Conservation (phyloP, 495 filamentous ascomycete species). For the Penicillium herquei region DNA sequence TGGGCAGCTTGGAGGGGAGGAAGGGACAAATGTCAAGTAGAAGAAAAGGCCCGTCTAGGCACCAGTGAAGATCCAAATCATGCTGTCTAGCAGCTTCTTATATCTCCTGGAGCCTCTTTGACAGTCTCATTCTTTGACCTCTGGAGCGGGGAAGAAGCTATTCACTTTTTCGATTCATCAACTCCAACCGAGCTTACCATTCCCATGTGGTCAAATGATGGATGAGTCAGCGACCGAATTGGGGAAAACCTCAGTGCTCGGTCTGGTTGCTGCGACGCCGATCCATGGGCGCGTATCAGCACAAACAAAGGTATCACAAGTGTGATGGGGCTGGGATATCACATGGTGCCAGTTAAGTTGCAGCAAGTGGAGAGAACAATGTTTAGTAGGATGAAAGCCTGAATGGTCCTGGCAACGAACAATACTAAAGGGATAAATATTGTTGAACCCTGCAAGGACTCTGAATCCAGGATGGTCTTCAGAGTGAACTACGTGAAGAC, state of each 20-base stretch:
- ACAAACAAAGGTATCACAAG: not conserved
- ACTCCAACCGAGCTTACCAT: not conserved
- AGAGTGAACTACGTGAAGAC: no score
- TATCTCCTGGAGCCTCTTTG: not conserved
- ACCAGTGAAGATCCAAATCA: not conserved
- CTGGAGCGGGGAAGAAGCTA: not conserved
- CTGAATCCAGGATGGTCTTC: no score
- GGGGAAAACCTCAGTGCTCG: not conserved
- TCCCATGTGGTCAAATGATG: no score
- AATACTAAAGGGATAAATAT: not conserved
- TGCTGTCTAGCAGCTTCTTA: not conserved
- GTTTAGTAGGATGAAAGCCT: not conserved
- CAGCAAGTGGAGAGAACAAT: conserved; percentile 7
- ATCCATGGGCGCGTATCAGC: not conserved
- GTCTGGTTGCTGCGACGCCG: not conserved
- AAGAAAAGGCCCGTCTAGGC: not conserved
- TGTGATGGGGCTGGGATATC: conserved; percentile 14
- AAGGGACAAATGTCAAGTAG: not conserved
- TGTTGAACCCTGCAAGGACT: not conserved
- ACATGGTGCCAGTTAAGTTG: not conserved
- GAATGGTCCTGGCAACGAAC: conserved; percentile 1
- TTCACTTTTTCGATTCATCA: not conserved
- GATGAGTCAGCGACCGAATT: not conserved
- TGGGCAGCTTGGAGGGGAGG: conserved; percentile 2
- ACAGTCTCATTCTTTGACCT: not conserved